Evolutionary conservation across 768 basidiomycete species (phyloP).

Genomic region (Artomyces pyxidatus): DNA sequence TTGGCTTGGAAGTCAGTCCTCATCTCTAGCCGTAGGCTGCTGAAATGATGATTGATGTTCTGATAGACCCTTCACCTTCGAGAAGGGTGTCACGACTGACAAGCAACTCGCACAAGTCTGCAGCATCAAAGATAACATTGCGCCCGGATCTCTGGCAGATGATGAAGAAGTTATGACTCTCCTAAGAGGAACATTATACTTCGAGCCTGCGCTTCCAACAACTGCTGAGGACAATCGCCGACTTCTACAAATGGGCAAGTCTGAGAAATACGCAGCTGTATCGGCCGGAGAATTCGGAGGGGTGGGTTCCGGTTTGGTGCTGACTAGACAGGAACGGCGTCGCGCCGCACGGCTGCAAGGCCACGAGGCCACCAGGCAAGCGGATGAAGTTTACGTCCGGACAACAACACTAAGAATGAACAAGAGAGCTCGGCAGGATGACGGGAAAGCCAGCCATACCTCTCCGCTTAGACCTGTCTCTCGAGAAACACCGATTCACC

Average conservation of each 20-base stretch:
- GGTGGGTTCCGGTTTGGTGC: too few relatives aligned
- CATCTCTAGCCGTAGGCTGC: neutral
- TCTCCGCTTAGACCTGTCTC: too few relatives aligned
- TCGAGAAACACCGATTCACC: too few relatives aligned
- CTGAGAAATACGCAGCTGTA: neutral
- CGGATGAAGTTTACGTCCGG: neutral
- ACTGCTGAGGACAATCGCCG: too few relatives aligned
- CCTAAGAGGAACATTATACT: too few relatives aligned
- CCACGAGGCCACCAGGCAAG: neutral
- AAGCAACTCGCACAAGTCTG: too few relatives aligned
- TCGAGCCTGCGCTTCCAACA: too few relatives aligned
- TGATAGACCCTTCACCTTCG: neutral
- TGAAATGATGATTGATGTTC: neutral
- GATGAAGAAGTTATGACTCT: too few relatives aligned
- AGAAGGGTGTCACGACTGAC: too few relatives aligned
- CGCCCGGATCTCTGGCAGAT: too few relatives aligned
- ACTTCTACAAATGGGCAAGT: neutral
- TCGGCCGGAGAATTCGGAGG: neutral
- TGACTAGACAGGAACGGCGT: constrained; percentile 1
- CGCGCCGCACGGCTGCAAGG: neutral
- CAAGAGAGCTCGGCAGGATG: neutral
- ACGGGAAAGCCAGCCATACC: too few relatives aligned
- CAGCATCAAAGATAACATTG: too few relatives aligned
- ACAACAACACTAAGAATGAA: neutral
- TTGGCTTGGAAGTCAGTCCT: neutral